Conservation (phyloP, 805 yeast genomes). For the Suhomyces sp. region DNA sequence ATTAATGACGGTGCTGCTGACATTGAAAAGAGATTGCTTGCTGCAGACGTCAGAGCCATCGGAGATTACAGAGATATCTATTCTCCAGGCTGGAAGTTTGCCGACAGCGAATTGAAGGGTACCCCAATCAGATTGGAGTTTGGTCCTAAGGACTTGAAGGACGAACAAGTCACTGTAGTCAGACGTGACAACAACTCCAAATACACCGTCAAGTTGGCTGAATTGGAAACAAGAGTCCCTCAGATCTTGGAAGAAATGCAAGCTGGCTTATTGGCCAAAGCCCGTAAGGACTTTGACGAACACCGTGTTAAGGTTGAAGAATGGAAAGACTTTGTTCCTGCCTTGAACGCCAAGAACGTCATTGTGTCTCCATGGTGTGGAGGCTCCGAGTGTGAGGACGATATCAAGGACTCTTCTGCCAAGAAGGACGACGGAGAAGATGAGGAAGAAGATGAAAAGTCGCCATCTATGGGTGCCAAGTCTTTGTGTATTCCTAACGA, state of each 20-base stretch:
- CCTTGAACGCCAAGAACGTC: conserved; percentile 86
- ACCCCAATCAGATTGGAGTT: conserved; percentile 88
- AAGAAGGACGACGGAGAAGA: conserved; percentile 77
- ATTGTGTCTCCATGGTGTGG: conserved; percentile 98
- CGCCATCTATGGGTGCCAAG: conserved; percentile 99
- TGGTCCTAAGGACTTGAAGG: conserved; percentile 93
- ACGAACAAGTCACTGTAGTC: conserved; percentile 78
- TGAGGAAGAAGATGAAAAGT: conserved; percentile 87
- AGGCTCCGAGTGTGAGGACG: conserved; percentile 89
- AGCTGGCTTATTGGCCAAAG: conserved; percentile 64
- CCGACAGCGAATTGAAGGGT: conserved; percentile 97
- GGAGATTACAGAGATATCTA: conserved; percentile 92
- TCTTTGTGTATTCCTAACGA: conserved; percentile 94
- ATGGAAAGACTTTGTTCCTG: conserved; percentile 91
- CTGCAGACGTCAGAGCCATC: conserved; percentile 66
- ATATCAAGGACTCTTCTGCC: conserved; percentile 86
- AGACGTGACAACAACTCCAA: conserved; percentile 90
- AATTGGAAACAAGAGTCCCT: conserved; percentile 65
- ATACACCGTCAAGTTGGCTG: conserved; percentile 60
- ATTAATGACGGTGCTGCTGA: conserved; percentile 68
- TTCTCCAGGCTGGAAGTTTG: conserved; percentile 98
- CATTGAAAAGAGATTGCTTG: conserved; percentile 60
- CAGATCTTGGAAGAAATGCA: conserved; percentile 82
- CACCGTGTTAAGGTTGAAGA: conserved; percentile 80
- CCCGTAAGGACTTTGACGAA: conserved; percentile 77